Evolutionary conservation across 257 asterid genomes (phyloP), one percentile per base, ranked within the genome.

Genomic region (Verbascum thapsus): DNA sequence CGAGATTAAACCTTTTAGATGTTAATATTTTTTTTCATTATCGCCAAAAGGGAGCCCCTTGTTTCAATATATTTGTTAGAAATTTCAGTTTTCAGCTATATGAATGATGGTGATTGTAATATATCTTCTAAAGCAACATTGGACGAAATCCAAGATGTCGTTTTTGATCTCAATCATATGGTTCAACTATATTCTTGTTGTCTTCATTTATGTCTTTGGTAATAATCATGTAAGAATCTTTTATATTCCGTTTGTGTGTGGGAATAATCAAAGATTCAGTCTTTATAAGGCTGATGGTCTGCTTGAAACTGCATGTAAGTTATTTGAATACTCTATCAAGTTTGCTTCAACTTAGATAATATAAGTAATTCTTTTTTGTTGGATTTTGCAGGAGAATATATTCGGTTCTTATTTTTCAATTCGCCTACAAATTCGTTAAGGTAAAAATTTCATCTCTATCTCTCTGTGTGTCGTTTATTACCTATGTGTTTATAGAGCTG

Each of bases 31-130:
- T 63, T n/a, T n/a, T n/a, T 66, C 72, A 66, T 64, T 39, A 53
- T 56, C 17, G 44, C 66, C 71, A 50, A 64, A 51, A 58, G 38
- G 37, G 58, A 70, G 74, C 73, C 45, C 39, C 63, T 71, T 61
- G 56, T 72, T 74, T 58, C 67, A 13, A n/a, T n/a, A n/a, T n/a
- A n/a, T n/a, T n/a, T n/a, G n/a, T n/a, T n/a, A n/a, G n/a, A n/a
- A n/a, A n/a, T n/a, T n/a, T n/a, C n/a, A n/a, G n/a, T n/a, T n/a
- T n/a, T n/a, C n/a, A n/a, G n/a, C n/a, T n/a, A n/a, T n/a, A 39
- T 32, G 53, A 51, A 53, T 45, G 57, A 44, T 32, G 47, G 32
- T 39, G 12, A 41, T 8, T 62, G 68, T 62, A 45, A 58, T 32
- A 34, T 48, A 17, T 62, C 4, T 48, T 62, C 68, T 30, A 8